Conservation (phyloP, 352 stramenopile genomes). For the Pythium coloratum region DNA sequence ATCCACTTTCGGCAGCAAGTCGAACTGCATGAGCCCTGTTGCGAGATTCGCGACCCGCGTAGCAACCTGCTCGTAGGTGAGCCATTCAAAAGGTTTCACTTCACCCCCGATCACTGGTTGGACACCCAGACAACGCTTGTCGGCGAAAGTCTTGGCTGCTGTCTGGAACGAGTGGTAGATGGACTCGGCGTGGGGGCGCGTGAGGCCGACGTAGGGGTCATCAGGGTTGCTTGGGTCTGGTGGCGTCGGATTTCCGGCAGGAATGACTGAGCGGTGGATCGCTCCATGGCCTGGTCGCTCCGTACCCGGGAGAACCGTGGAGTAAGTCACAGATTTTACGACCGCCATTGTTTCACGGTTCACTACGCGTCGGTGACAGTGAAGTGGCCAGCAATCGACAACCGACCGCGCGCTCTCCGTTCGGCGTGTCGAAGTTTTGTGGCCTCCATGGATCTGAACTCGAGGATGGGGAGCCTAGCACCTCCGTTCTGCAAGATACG, state of each 20-base stretch:
- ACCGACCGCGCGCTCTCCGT: too few species aligned
- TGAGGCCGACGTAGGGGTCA: conserved; percentile 42
- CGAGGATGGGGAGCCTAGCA: not conserved
- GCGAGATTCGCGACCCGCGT: conserved; percentile 38
- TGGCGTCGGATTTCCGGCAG: conserved; percentile 31
- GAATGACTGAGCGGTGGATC: conserved; percentile 44
- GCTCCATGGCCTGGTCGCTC: conserved; percentile 39
- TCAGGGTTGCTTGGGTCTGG: conserved; percentile 34
- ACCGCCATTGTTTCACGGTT: conserved; percentile 40
- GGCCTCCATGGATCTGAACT: not conserved
- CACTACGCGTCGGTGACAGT: not conserved
- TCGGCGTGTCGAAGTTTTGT: not conserved
- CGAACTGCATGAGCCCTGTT: conserved; percentile 45
- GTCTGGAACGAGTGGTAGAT: conserved; percentile 53
- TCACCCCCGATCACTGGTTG: conserved; percentile 37
- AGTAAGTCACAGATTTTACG: conserved; percentile 41
- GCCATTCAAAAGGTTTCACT: conserved; percentile 45
- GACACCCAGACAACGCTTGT: conserved; percentile 42
- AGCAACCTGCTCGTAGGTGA: conserved; percentile 55
- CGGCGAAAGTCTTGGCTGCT: conserved; percentile 27
- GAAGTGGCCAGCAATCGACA: not conserved
- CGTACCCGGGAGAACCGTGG: conserved; percentile 42
- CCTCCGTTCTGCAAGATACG: not conserved
- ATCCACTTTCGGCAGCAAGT: conserved; percentile 43
- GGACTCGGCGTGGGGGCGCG: conserved; percentile 36